Percentiles rank a stretch among this genome's conserved stretches.
phyloP scores from a whole-genome alignment of 2,329 filamentous ascomycete genomes.

The Cyanodermella asteris region DNA sequence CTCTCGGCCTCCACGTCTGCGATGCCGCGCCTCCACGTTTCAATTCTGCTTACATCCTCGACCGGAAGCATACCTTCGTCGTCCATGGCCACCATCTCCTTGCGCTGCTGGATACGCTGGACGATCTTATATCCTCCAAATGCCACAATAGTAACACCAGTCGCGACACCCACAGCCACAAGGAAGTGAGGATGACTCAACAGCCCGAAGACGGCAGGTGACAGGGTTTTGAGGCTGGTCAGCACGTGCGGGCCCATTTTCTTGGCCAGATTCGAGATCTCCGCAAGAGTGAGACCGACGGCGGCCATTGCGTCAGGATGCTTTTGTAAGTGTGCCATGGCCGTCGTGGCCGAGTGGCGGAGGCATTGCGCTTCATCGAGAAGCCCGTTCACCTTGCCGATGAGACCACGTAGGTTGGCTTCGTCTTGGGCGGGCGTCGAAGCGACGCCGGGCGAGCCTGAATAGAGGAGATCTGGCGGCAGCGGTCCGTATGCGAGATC shows the following conservation, averaged over 20 bases:
- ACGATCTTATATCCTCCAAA: conserved; percentile 96
- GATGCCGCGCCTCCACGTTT: conserved; percentile 41
- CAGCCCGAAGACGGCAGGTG: conserved; percentile 68
- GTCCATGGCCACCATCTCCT: conserved; percentile 22
- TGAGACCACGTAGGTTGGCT: conserved; percentile 41
- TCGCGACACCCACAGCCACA: conserved; percentile 70
- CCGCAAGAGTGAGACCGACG: conserved; percentile 76
- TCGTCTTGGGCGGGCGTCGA: conserved; percentile 30
- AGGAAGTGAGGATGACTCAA: conserved; percentile 83
- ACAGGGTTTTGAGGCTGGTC: conserved; percentile 51
- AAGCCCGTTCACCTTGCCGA: conserved; percentile 52
- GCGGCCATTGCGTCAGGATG: conserved; percentile 84
- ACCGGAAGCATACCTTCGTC: conserved; percentile 37
- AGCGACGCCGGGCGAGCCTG: conserved; percentile 23
- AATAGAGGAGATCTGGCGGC: conserved; percentile 45
- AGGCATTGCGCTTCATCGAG: conserved; percentile 76
- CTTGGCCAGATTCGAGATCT: conserved; percentile 59
- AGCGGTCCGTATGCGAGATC: conserved; percentile 75
- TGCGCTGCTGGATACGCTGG: conserved; percentile 46
- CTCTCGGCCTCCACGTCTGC: conserved; percentile 39
- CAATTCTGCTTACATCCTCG: conserved; percentile 33
- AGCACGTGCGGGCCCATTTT: conserved; percentile 75
- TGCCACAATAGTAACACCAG: conserved; percentile 87
- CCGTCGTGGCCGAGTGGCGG: conserved; percentile 62
- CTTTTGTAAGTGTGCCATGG: conserved; percentile 58